A percentile compares a stretch with the other conserved stretches of the same genome.
Conservation (phyloP, 345 rosid species). For the Eucalyptus tenuipes region DNA sequence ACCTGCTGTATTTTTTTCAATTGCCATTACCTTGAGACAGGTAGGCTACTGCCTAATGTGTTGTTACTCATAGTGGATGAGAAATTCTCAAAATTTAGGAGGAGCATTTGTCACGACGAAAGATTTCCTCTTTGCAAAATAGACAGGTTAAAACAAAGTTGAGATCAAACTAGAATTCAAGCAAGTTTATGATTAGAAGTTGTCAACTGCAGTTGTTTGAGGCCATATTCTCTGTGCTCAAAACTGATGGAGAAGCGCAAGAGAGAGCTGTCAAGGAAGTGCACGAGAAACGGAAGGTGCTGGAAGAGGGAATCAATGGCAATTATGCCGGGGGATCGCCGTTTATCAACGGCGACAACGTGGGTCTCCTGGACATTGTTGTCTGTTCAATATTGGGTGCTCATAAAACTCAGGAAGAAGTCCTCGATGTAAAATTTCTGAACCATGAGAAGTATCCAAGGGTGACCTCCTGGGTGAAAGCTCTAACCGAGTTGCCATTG, state of each 20-base stretch:
- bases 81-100: not conserved
- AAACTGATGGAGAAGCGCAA: slow-evolving; percentile 14
- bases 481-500: slow-evolving; percentile 4
- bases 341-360: not conserved
- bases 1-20: not conserved
- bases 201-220: slow-evolving; percentile 9
- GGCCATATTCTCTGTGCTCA: not conserved
- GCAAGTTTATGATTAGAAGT: not conserved
- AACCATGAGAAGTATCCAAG: slow-evolving; percentile 7
- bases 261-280: slow-evolving; percentile 12
- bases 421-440: not conserved
- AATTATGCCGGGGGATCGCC: not conserved
- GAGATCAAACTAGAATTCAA: not conserved
- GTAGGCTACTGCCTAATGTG: not conserved
- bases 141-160: not conserved
- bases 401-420: slow-evolving; percentile 9
- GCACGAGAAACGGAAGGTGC: slow-evolving; percentile 4
- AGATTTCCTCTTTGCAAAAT: not conserved
- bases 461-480: slow-evolving; percentile 6
- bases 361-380: slow-evolving; percentile 19
- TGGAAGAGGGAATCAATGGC: slow-evolving; percentile 20
- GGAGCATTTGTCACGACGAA: not conserved
- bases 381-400: slow-evolving; percentile 3
- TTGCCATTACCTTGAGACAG: not conserved
- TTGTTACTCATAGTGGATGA: not conserved